Base-by-base conservation (phyloP, 192 early-diverging fungal species). In the Phlyctochytrium arcticum region DNA sequence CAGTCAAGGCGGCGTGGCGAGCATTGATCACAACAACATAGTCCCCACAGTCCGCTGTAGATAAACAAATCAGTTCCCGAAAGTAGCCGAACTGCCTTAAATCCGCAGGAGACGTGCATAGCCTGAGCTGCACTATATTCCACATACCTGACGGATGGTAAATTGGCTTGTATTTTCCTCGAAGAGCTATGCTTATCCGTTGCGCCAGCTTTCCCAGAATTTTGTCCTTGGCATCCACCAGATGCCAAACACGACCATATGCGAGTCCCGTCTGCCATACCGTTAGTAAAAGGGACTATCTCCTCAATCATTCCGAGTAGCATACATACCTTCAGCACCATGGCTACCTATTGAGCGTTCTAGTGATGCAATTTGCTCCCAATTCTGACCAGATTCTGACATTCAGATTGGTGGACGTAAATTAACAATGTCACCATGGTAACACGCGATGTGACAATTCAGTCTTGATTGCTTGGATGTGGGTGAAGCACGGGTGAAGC, bases 91-190 rank as follows among this genome's bases (percentile, higher is more conserved):
- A 44, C 12, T n/a, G 21, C 15, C n/a, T 34, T 33, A 12, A 9
- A 44, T 2, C 21, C 50, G 26, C 10, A 51, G 9, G 26, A 17
- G 54, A n/a, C n/a, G n/a, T n/a, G n/a, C n/a, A n/a, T n/a, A n/a
- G n/a, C n/a, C n/a, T n/a, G n/a, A n/a, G n/a, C n/a, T n/a, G n/a
- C n/a, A n/a, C n/a, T n/a, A n/a, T n/a, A n/a, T 34, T 21, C 7
- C 2, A 66, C 70, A 42, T 80, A 92, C 88, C 78, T 48, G 92
- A 90, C 36, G 92, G 93, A 68, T 94, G 81, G 65, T 84, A 93
- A 44, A 90, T 89, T 24, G 93, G 93, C 85, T 96, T 96, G 78
- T 98, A 91, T 72, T 98, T 98, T 31, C 96, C 96, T 80, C 93
- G 90, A 36, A 98, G 83, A 19, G 93, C 93, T 37, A 90, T 90